phyloP scores from a whole-genome alignment of 352 stramenopile genomes.

The Blastocystis sp. region DNA sequence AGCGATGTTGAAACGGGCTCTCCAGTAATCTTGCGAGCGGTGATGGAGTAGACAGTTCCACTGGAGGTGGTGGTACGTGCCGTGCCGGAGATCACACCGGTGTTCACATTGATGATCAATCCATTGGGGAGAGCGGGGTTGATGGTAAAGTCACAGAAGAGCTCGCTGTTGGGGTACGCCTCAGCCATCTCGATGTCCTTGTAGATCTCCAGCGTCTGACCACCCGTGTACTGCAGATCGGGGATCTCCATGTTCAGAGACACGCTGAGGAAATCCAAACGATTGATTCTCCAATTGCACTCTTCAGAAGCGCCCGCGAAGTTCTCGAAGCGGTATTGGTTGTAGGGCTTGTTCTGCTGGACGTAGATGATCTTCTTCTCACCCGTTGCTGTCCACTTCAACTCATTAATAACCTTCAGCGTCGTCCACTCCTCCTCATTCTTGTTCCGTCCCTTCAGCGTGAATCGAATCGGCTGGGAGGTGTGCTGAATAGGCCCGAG shows the following conservation, averaged over 20 bases:
- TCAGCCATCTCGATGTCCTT: not conserved
- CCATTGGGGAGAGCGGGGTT: conserved; percentile 21
- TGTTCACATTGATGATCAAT: not conserved
- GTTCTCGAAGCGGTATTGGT: no score
- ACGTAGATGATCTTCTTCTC: conserved; percentile 12
- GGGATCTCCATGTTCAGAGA: not conserved
- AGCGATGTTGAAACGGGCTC: no score
- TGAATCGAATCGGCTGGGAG: not conserved
- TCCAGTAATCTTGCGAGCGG: conserved; percentile 31
- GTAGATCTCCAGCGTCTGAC: not conserved
- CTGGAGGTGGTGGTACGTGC: no score
- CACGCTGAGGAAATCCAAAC: not conserved
- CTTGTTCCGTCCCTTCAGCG: not conserved
- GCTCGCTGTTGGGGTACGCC: not conserved
- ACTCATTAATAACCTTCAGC: not conserved
- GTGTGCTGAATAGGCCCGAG: not conserved
- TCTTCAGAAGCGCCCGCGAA: no score
- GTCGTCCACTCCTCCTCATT: no score
- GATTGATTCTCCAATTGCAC: no score
- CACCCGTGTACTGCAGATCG: not conserved
- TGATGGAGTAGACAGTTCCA: not conserved
- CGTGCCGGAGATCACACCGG: conserved; percentile 24
- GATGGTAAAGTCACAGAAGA: conserved; percentile 24
- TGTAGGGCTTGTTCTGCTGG: no score
- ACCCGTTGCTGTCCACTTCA: not conserved